A percentile compares a stretch with the other conserved stretches of the same genome.
phyloP scores from a whole-genome alignment of 78 protist genomes.

The Dictyostelium brefeldianum region DNA sequence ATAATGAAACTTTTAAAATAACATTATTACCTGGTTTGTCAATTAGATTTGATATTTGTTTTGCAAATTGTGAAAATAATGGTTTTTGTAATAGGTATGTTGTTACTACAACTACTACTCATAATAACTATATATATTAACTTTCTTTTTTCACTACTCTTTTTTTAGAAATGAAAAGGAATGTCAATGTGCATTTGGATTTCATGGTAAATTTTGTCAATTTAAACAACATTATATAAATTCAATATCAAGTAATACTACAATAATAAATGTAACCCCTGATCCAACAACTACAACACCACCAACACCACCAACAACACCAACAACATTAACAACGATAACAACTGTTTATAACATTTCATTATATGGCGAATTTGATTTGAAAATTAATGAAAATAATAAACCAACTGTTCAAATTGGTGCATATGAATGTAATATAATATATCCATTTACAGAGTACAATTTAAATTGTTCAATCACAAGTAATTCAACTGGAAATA shows the following conservation, averaged over 20 bases:
- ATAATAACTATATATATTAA: not conserved
- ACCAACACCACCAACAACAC: too few species aligned
- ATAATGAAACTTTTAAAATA: too few species aligned
- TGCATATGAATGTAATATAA: too few species aligned
- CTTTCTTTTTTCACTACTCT: not conserved
- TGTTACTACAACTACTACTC: too few species aligned
- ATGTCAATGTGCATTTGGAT: constrained; percentile 4
- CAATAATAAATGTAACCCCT: not conserved
- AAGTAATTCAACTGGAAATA: not conserved
- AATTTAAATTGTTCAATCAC: not conserved
- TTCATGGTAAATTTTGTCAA: not conserved
- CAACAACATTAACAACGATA: too few species aligned
- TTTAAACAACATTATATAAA: not conserved
- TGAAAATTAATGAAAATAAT: too few species aligned
- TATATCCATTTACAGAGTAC: not conserved
- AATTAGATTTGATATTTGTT: not conserved
- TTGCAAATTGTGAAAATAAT: not conserved
- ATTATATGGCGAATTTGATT: too few species aligned
- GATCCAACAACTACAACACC: too few species aligned
- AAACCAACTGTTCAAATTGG: too few species aligned
- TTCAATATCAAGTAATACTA: not conserved
- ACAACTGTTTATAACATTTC: too few species aligned
- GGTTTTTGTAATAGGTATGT: not conserved
- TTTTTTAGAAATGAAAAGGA: not conserved
- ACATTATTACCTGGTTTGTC: not conserved